A percentile compares a stretch with the other conserved stretches of the same genome.
These are phyloP conservation scores for Ophiostoma sp. DNA, from an alignment of 2,329 filamentous ascomycete genomes.

Conservation along the genomic window DNA sequence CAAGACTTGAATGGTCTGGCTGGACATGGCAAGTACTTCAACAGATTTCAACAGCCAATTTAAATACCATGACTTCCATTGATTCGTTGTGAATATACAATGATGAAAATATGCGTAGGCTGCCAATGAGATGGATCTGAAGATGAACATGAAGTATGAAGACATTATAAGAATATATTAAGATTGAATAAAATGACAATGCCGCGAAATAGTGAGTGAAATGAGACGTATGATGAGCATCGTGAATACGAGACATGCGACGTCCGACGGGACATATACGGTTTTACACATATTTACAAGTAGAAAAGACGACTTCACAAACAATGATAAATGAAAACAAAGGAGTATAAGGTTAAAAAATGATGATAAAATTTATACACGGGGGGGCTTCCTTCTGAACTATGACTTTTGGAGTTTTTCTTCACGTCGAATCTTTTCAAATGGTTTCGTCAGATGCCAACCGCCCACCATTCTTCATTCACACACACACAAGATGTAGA, in stretches of 20 bases:
- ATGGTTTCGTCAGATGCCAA: neutral
- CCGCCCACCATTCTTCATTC: constrained; percentile 10
- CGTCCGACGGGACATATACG: too few species aligned
- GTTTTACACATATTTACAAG: neutral
- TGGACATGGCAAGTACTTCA: neutral
- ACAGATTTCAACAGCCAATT: neutral
- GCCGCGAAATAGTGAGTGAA: too few species aligned
- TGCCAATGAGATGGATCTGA: too few species aligned
- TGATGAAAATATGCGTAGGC: too few species aligned
- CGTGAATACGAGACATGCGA: too few species aligned
- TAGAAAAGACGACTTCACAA: neutral
- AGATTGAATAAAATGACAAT: too few species aligned
- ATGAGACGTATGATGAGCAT: too few species aligned
- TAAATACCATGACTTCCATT: neutral
- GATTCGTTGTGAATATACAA: too few species aligned
- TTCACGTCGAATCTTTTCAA: neutral
- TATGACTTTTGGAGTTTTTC: constrained; percentile 19
- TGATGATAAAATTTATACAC: constrained; percentile 29
- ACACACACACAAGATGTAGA: neutral
- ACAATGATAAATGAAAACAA: neutral
- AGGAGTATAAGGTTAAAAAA: neutral
- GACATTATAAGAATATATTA: too few species aligned
- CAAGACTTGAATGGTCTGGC: neutral
- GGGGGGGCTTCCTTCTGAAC: constrained; percentile 38
- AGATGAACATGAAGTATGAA: too few species aligned